Conservation (phyloP, 306 rosid genomes). For the Sesbania bispinosa region DNA sequence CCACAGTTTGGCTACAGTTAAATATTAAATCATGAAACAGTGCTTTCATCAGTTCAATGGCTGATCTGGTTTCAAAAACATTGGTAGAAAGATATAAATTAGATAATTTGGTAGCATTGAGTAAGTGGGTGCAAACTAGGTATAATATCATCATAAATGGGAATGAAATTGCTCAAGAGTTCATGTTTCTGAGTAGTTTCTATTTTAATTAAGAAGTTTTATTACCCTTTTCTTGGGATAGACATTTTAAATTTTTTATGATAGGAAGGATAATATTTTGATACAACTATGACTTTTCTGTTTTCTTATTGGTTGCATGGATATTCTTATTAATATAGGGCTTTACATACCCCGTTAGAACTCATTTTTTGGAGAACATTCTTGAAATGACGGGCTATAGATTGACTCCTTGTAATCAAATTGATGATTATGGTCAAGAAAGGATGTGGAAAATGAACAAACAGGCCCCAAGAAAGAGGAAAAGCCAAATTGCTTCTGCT, state of each 20-base stretch:
- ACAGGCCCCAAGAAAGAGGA: conserved; percentile 93
- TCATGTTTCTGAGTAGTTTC: conserved; percentile 8
- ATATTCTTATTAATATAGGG: conserved; percentile 53
- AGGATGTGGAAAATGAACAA: conserved; percentile 87
- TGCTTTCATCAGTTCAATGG: neutral
- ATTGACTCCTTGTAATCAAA: conserved; percentile 80
- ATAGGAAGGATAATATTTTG: conserved; percentile 9
- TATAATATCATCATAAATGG: neutral
- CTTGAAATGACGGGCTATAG: conserved; percentile 74
- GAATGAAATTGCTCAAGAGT: neutral
- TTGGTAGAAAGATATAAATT: neutral
- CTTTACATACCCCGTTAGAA: conserved; percentile 75
- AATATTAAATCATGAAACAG: neutral
- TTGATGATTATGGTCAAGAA: conserved; percentile 94
- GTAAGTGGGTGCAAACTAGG: neutral
- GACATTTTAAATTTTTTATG: conserved; percentile 9
- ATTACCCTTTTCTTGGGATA: conserved; percentile 4
- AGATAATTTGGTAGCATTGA: neutral
- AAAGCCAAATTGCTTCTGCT: conserved; percentile 85
- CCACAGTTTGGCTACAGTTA: neutral
- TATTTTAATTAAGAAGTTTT: neutral
- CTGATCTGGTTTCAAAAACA: neutral
- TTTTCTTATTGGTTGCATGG: conserved; percentile 25
- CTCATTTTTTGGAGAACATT: conserved; percentile 84
- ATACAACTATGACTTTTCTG: neutral